Evolutionary conservation across 345 rosid genomes (phyloP).

Genomic region (Conringia planisiliqua): DNA sequence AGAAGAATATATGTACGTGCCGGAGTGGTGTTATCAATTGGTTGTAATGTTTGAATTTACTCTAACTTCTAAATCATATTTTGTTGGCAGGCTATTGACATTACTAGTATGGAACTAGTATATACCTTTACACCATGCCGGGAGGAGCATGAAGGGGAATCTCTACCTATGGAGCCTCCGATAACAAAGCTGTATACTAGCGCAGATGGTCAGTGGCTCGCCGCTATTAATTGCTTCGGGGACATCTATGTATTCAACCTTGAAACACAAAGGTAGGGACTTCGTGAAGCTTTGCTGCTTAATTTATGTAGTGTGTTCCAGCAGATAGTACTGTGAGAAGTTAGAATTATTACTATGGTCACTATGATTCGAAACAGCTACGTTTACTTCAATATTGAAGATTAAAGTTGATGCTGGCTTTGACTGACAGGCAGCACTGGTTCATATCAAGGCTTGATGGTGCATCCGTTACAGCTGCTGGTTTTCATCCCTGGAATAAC

Average conservation of each 20-base stretch:
- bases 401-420: not conserved
- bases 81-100: constrained; percentile 56
- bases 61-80: not conserved
- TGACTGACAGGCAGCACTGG: constrained; percentile 84
- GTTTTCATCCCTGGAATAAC: constrained; percentile 70
- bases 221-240: constrained; percentile 91
- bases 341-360: not conserved
- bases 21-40: not conserved
- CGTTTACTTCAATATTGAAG: not conserved
- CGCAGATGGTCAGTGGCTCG: constrained; percentile 88
- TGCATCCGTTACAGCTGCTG: constrained; percentile 89
- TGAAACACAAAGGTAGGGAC: constrained; percentile 67
- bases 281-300: not conserved
- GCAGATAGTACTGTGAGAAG: not conserved
- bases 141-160: constrained; percentile 45
- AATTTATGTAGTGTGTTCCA: not conserved
- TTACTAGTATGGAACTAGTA: constrained; percentile 50
- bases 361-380: not conserved
- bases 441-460: constrained; percentile 86
- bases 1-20: constrained; percentile 73
- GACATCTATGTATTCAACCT: constrained; percentile 79
- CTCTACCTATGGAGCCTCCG: constrained; percentile 65
- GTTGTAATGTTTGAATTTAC: not conserved
- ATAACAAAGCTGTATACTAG: constrained; percentile 87
- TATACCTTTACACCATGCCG: constrained; percentile 61